Evolutionary conservation across 495 filamentous ascomycete genomes (phyloP), one percentile per base, ranked within the genome.

Genomic region (Terfezia boudieri): DNA sequence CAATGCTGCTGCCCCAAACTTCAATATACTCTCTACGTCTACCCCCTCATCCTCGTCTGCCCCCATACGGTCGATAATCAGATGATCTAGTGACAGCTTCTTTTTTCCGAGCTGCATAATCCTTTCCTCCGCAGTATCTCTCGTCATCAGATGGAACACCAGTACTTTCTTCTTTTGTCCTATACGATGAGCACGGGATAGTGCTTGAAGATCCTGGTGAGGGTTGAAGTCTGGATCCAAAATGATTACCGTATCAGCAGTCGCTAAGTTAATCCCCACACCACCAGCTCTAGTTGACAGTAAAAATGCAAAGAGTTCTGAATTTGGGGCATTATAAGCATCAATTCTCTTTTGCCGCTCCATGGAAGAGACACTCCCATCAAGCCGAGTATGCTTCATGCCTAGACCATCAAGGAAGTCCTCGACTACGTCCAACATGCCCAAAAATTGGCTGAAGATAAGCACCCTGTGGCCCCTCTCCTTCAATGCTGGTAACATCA

Each of bases 141-240:
- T 80, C 3, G 89, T 95, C 69, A 92, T 85, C 0, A 99, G 68
- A 62, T 96, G 87, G 64, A 94, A 94, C 50, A 92, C 88, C 8
- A 96, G 72, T 5, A 99, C 90, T 57, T 90, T 94, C 59, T 94
- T 89, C 62, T 84, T 82, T 65, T 99, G 90, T 0, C 90, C 90
- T 54, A 99, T 95, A 36, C 90, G 79, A 66, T 99, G 90, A 22
- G 89, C 92, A 57, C 90, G 80, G 8, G 86, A 93, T 6, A 96
- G 69, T 0, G 90, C 90, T 67, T 99, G 90, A 58, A 96, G 85
- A 62, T 99, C 90, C 65, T 96, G 90, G 60, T 96, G 90, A 0
- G 90, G 90, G 59, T 99, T 99, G 70, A 94, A 96, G 61, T 99
- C 90, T 0, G 90, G 92, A 62, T 99, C 90, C 59, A 95, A 79